Percentiles rank a stretch among this genome's conserved stretches.
Conservation (phyloP, 495 filamentous ascomycete species). For the Parathielavia appendiculata region DNA sequence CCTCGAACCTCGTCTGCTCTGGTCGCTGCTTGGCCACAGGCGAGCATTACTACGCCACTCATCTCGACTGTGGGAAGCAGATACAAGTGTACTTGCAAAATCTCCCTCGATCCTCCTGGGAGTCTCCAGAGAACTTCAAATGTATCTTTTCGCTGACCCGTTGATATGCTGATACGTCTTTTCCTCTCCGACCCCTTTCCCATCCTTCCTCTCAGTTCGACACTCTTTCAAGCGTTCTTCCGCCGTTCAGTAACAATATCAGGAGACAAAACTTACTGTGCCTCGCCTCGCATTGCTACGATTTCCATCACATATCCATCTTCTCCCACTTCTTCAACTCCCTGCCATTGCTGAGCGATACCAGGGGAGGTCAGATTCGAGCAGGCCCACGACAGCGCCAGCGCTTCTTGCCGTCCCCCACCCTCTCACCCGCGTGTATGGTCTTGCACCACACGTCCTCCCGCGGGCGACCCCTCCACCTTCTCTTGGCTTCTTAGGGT, state of each 20-base stretch:
- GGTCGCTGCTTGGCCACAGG: constrained; percentile 11
- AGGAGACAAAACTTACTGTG: constrained; percentile 8
- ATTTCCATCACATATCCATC: not conserved
- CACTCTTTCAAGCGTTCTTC: constrained; percentile 12
- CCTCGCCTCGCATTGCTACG: constrained; percentile 12
- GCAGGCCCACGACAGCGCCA: constrained; percentile 17
- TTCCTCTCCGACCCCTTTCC: not conserved
- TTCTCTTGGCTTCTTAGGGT: constrained; percentile 16
- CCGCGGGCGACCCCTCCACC: constrained; percentile 19
- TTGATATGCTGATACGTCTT: constrained; percentile 24
- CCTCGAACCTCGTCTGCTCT: constrained; percentile 10
- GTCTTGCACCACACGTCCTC: constrained; percentile 26
- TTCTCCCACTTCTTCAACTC: not conserved
- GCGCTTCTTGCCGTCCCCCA: constrained; percentile 18
- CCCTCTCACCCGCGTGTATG: constrained; percentile 16
- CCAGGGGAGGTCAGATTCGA: constrained; percentile 12
- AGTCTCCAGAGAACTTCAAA: constrained; percentile 6
- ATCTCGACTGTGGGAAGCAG: not conserved
- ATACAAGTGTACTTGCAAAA: constrained; percentile 4
- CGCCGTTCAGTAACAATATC: constrained; percentile 9
- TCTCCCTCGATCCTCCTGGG: constrained; percentile 3
- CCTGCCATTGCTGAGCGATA: constrained; percentile 9
- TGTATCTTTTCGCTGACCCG: constrained; percentile 13
- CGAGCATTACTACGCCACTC: constrained; percentile 17
- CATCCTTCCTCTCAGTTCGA: not conserved